phyloP scores from a whole-genome alignment of 2,329 filamentous ascomycete genomes.

The Capronia epimyces region DNA sequence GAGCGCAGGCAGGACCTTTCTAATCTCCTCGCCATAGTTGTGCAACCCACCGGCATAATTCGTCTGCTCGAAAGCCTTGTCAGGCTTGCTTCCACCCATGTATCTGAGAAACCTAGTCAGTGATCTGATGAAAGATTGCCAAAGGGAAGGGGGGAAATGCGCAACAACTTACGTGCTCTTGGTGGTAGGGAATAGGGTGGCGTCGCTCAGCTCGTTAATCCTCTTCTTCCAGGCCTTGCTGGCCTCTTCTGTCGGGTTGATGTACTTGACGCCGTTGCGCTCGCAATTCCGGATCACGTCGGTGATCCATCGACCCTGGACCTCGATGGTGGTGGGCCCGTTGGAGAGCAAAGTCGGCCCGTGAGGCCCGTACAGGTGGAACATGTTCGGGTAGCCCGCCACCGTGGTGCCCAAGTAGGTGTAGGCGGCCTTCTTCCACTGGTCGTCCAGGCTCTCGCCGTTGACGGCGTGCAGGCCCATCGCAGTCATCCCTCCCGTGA shows the following conservation, averaged over 20 bases:
- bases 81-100: conserved; percentile 53
- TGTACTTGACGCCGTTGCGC: conserved; percentile 44
- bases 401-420: conserved; percentile 42
- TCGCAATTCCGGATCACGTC: conserved; percentile 51
- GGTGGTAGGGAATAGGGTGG: conserved; percentile 45
- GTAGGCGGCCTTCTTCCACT: conserved; percentile 30
- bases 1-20: conserved; percentile 20
- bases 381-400: conserved; percentile 47
- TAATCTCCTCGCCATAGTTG: conserved; percentile 25
- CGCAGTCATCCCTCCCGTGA: conserved; percentile 39
- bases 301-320: conserved; percentile 52
- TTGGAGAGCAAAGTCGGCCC: conserved; percentile 54
- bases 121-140: conserved; percentile 35
- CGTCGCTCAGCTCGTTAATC: conserved; percentile 43
- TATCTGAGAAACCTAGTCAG: conserved; percentile 25
- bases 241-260: conserved; percentile 47
- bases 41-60: conserved; percentile 38
- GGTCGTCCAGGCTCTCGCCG: conserved; percentile 33
- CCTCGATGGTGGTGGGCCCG: conserved; percentile 51
- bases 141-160: not conserved
- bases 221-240: conserved; percentile 47
- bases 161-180: conserved; percentile 15
- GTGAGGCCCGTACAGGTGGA: conserved; percentile 50
- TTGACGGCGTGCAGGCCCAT: conserved; percentile 40
- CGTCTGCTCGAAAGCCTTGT: conserved; percentile 51